phyloP scores from a whole-genome alignment of 2,329 filamentous ascomycete species.

The Aspergillus proliferans region DNA sequence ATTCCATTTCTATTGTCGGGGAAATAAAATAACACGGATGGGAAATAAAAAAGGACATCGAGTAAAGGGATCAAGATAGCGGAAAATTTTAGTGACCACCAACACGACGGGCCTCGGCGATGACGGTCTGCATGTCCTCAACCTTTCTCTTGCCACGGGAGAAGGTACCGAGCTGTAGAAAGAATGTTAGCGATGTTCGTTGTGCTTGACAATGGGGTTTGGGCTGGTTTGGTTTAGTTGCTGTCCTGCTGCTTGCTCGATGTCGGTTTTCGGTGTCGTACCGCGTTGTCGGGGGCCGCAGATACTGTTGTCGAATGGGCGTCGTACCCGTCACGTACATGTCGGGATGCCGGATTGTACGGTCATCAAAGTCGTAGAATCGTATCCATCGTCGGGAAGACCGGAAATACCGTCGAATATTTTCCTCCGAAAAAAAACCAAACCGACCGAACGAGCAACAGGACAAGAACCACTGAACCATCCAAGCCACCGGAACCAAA shows the following conservation, averaged over 20 bases:
- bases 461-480: background rate
- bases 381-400: no score
- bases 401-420: no score
- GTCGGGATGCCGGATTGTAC: no score
- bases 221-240: background rate
- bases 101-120: slow-evolving; percentile 84
- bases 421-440: background rate
- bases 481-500: slow-evolving; percentile 1
- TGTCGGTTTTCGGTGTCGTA: background rate
- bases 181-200: slow-evolving; percentile 13
- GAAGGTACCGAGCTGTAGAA: slow-evolving; percentile 83
- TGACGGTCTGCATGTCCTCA: slow-evolving; percentile 96
- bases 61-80: background rate
- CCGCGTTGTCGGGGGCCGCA: background rate
- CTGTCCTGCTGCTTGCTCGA: background rate
- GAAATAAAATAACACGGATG: background rate
- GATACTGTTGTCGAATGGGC: background rate
- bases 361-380: no score
- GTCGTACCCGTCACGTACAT: background rate
- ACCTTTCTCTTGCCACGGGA: slow-evolving; percentile 99
- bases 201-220: background rate
- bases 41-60: background rate
- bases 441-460: slow-evolving; percentile 1
- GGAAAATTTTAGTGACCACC: slow-evolving; percentile 53
- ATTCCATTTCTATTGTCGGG: background rate